Evolutionary conservation across 23 red algal species (phyloP), one percentile per base, ranked within the genome.

Genomic region (Gracilaria vermiculophylla): DNA sequence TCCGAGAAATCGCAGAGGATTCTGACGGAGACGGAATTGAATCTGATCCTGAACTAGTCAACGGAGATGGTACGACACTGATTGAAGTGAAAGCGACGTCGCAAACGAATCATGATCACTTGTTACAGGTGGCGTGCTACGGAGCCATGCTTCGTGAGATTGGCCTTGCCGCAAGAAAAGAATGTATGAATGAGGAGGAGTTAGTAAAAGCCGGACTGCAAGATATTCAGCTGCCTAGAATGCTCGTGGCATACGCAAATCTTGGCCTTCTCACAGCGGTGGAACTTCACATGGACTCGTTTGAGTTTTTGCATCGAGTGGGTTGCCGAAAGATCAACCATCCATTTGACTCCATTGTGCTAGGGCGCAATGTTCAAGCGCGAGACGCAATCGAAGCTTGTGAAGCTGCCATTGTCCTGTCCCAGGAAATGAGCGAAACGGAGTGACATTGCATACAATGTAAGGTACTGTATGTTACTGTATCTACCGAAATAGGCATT

Each of bases 241-340:
- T 73, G 67, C 40, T 45, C 20, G 67, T 73, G 19, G 37, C 43
- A 27, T 73, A 73, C 29, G 16, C 67, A 5, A 73, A 14, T 27
- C 2, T 73, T 27, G 67, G 67, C 3, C 24, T 1, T 45, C 67
- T 73, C 4, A 73, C 23, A 27, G 2, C 33, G 16, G 67, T 73
- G 1, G 21, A 73, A 2, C 14, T 73, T 5, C 39, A 42, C 31
- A 73, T 73, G 67, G 32, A 73, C 43, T 73, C 67, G 67, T 73
- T 45, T 73, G 67, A 73, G 67, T 73, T 73, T 42, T 27, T 73
- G 37, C 67, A 73, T 14, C 67, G 67, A 25, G 37, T 73, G n/a
- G 67, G 67, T 2, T 73, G 67, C 67, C 10, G 67, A 27, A 73
- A 73, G 43, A 48, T 73, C 37, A 73, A 73, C 43, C 2, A 17